These are phyloP conservation scores for Sclerotinia sclerotiorum DNA, from an alignment of 2,329 filamentous ascomycete genomes.

Conservation along the genomic window DNA sequence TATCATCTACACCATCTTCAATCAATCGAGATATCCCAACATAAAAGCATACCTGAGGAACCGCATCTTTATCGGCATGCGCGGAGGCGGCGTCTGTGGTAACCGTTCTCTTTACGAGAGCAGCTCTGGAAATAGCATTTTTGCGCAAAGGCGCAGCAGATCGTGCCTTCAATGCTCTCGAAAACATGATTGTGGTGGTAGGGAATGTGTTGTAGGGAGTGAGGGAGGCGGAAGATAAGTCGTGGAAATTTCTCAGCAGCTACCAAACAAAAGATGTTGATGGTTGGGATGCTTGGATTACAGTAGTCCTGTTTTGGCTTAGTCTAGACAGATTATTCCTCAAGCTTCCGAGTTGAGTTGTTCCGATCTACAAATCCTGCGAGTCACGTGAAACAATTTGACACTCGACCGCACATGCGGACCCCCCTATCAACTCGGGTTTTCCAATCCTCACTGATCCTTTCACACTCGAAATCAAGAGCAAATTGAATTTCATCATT, in stretches of 20 bases:
- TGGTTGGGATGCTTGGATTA: conserved; percentile 23
- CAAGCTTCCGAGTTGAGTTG: conserved; percentile 14
- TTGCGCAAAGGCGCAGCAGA: conserved; percentile 55
- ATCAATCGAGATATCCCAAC: conserved; percentile 20
- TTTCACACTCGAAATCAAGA: not conserved
- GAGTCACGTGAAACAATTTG: conserved; percentile 10
- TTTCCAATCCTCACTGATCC: not conserved
- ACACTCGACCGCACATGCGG: not conserved
- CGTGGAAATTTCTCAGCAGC: conserved; percentile 23
- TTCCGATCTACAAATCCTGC: too few relatives aligned
- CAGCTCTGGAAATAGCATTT: conserved; percentile 33
- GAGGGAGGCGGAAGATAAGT: conserved; percentile 21
- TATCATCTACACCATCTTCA: not conserved
- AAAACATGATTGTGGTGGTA: conserved; percentile 60
- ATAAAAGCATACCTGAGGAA: conserved; percentile 58
- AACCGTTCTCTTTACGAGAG: conserved; percentile 64
- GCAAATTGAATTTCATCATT: not conserved
- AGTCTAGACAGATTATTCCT: conserved; percentile 16
- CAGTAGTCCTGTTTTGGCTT: conserved; percentile 18
- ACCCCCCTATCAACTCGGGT: not conserved
- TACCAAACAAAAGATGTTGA: conserved; percentile 25
- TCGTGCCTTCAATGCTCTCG: conserved; percentile 64
- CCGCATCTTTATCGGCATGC: conserved; percentile 76
- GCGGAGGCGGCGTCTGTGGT: conserved; percentile 94
- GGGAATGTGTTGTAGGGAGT: conserved; percentile 21